Evolutionary conservation across 768 basidiomycete species (phyloP).

Genomic region (Pholiota conissans): DNA sequence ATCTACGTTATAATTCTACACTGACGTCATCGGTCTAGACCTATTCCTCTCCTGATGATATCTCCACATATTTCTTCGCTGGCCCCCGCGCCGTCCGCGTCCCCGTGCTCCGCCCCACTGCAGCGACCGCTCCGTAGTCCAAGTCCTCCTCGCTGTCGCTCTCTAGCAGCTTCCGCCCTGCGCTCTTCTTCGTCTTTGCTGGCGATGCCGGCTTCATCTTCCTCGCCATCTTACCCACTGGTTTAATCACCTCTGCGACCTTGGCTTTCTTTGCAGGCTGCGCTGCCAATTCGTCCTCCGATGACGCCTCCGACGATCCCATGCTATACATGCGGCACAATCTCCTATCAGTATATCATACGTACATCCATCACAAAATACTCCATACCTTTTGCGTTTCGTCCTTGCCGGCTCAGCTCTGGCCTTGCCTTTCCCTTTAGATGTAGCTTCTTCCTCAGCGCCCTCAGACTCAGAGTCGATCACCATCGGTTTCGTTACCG

Average conservation of each 20-base stretch:
- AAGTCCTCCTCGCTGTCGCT: slow-evolving; percentile 41
- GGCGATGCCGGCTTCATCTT: slow-evolving; percentile 61
- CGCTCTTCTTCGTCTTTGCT: slow-evolving; percentile 49
- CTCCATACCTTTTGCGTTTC: slow-evolving; percentile 70
- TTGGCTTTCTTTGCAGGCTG: slow-evolving; percentile 34
- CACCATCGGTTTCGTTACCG: slow-evolving; percentile 1
- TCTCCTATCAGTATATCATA: slow-evolving; percentile 31
- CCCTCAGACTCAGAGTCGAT: slow-evolving; percentile 30
- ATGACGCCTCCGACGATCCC: slow-evolving; percentile 1
- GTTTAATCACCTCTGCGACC: slow-evolving; percentile 18
- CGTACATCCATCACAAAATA: neutral
- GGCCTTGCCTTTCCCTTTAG: slow-evolving; percentile 26
- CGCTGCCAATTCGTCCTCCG: slow-evolving; percentile 12
- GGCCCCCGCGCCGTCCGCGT: slow-evolving; percentile 27
- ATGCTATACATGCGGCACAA: slow-evolving; percentile 2
- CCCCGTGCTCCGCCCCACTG: slow-evolving; percentile 35
- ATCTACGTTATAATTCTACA: slow-evolving; percentile 3
- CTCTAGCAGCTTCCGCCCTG: slow-evolving; percentile 37
- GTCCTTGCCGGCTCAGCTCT: slow-evolving; percentile 22
- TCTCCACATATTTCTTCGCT: slow-evolving; percentile 65
- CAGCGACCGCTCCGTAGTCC: slow-evolving; percentile 40
- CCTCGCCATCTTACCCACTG: slow-evolving; percentile 50
- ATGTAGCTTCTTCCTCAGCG: slow-evolving; percentile 22
- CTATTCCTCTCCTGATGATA: slow-evolving; percentile 40
- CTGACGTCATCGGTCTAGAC: slow-evolving; percentile 30